Conservation (phyloP, 352 stramenopile genomes). For the Thalassiosira tumida region DNA sequence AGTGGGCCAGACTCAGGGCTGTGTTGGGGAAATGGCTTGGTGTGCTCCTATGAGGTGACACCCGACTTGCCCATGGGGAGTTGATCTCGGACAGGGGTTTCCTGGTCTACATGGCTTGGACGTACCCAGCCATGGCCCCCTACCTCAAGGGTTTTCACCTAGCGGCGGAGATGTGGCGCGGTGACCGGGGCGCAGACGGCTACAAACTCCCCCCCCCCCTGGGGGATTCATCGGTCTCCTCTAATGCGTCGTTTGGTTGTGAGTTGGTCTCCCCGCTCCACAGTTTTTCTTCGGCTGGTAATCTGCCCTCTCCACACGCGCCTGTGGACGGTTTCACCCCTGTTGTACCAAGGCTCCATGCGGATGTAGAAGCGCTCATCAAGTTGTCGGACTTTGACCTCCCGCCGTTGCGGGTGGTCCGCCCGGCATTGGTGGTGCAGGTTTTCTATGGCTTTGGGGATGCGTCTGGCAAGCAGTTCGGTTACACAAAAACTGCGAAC, state of each 20-base stretch:
- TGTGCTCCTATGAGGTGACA: conserved; percentile 10
- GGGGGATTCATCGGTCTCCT: not conserved
- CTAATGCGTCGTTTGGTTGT: not conserved
- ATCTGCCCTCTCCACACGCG: not conserved
- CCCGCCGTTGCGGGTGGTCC: conserved; percentile 48
- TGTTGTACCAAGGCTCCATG: conserved; percentile 50
- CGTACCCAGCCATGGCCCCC: conserved; percentile 78
- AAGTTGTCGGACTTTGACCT: conserved; percentile 36
- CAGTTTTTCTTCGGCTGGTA: not conserved
- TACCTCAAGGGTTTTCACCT: conserved; percentile 86
- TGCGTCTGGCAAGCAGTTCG: conserved; percentile 75
- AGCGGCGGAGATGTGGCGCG: conserved; percentile 74
- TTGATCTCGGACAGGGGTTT: conserved; percentile 77
- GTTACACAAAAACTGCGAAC: conserved; percentile 1
- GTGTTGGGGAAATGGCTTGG: conserved; percentile 32
- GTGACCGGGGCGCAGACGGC: conserved; percentile 60
- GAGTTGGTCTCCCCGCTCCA: conserved; percentile 49
- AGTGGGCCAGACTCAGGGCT: conserved; percentile 76
- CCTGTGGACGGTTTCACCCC: not conserved
- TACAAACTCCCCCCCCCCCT: conserved; percentile 44
- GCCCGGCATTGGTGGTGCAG: not conserved
- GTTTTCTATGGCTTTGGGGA: conserved; percentile 81
- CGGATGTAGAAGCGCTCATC: conserved; percentile 69
- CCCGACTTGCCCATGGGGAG: conserved; percentile 58
- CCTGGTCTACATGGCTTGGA: conserved; percentile 79